phyloP scores from a whole-genome alignment of 2,329 filamentous ascomycete species.

The Apiospora kogelbergensis region DNA sequence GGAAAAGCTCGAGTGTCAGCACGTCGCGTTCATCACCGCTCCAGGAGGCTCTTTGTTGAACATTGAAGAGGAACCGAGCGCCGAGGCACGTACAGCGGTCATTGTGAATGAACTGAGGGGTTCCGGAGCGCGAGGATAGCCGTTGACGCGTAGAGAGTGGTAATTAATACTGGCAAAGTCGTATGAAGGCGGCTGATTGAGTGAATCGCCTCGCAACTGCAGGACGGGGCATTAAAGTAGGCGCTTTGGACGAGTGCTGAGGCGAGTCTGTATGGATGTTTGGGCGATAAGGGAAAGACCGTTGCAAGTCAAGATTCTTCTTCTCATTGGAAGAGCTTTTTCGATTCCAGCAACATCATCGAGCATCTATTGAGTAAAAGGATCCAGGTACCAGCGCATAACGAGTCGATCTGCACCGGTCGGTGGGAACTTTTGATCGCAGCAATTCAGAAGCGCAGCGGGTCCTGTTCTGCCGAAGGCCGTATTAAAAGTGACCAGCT shows the following conservation, averaged over 20 bases:
- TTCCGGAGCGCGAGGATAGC: not conserved
- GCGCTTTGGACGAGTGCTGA: not conserved
- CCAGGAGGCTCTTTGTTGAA: not conserved
- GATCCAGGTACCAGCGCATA: conserved; percentile 14
- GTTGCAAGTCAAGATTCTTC: conserved; percentile 16
- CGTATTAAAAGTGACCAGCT: conserved; percentile 1
- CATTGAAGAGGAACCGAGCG: not conserved
- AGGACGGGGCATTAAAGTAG: not conserved
- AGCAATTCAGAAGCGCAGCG: conserved; percentile 5
- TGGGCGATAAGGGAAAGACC: not conserved
- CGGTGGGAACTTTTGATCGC: not conserved
- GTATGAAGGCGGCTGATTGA: not conserved
- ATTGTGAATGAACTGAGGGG: conserved; percentile 26
- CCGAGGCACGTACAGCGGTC: conserved; percentile 36
- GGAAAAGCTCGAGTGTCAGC: not conserved
- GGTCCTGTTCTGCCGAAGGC: conserved; percentile 4
- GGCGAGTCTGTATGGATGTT: not conserved
- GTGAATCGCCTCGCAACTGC: not conserved
- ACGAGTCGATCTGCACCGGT: not conserved
- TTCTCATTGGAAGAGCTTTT: conserved; percentile 25
- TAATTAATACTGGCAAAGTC: not conserved
- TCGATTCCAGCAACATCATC: conserved; percentile 30
- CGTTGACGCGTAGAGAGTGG: not conserved
- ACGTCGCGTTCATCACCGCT: not conserved
- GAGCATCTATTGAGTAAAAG: conserved; percentile 17